Percentiles rank a stretch among this genome's conserved stretches.
Conservation (phyloP, 495 filamentous ascomycete species). For the Sordaria brevicollis region DNA sequence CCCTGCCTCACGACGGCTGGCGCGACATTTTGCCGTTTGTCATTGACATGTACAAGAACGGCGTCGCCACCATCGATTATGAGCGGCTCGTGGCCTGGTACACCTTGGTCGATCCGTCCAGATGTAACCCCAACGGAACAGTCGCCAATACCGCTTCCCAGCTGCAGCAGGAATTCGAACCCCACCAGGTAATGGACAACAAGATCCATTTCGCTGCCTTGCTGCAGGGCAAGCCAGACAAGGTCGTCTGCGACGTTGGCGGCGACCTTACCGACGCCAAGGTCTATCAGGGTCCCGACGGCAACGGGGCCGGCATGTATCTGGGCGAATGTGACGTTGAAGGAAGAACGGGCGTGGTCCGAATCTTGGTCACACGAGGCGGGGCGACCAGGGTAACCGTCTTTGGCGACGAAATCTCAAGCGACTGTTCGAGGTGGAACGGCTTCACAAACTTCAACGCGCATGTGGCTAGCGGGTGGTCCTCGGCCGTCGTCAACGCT, state of each 20-base stretch:
- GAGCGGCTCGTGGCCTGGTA: constrained; percentile 51
- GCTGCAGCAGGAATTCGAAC: neutral
- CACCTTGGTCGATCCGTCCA: constrained; percentile 26
- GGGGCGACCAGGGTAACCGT: neutral
- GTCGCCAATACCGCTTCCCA: constrained; percentile 19
- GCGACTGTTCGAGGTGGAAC: too few relatives aligned
- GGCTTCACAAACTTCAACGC: neutral
- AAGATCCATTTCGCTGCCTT: constrained; percentile 30
- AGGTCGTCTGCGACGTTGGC: neutral
- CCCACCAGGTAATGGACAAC: constrained; percentile 18
- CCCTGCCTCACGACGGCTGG: constrained; percentile 27
- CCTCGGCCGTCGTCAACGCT: neutral
- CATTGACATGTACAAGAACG: constrained; percentile 48
- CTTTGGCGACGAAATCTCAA: neutral
- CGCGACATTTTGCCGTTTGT: constrained; percentile 43
- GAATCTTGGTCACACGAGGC: constrained; percentile 27
- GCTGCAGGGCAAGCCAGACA: constrained; percentile 3
- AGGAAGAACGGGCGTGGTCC: constrained; percentile 35
- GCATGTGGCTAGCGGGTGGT: neutral
- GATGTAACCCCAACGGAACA: constrained; percentile 17
- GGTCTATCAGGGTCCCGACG: neutral
- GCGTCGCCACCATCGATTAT: constrained; percentile 1
- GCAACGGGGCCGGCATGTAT: neutral
- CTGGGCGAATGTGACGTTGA: neutral
- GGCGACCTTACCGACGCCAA: neutral